Base-by-base conservation (phyloP, 2,329 filamentous ascomycete genomes). In the Teratosphaeria zuluensis region DNA sequence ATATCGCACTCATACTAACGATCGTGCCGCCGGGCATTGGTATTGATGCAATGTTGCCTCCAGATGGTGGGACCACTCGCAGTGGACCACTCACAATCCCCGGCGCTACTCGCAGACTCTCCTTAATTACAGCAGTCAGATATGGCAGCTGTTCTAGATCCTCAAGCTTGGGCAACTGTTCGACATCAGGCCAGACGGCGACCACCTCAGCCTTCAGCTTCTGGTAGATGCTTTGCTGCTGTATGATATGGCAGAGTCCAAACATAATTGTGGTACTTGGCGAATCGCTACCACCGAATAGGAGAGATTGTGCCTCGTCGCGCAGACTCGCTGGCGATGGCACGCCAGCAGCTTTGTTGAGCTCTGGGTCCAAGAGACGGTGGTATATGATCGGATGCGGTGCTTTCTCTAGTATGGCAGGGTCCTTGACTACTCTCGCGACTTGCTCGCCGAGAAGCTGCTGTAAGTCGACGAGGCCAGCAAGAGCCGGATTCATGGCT, bases 281-380 rank as follows among this genome's bases (percentile, higher is more conserved):
- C 0, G 77, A 79, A 58, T 80, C 76, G 12, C 71, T 71, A 14
- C 77, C 78, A 7, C 72, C 78, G 61, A 79, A 78, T 62, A 80
- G 69, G 55, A 80, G 68, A 0, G 75, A 73, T 63, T 75, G 73
- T 1, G 72, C 73, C 67, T 80, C 78, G 19, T 79, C 75, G 52
- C 73, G 75, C 2, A 80, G 63, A 52, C 69, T 72, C 1, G 62
- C 67, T 5, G 67, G 56, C 2, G 64, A 67, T 4, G 74, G 72
- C 0, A 73, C 65, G 0, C 60, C 69, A 30, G 70, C 68, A 56
- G 65, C 66, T n/a, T 68, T 66, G 59, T 73, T 69, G 1, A 66
- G 64, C 32, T 70, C 66, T 1, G 68, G 63, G 52, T 74, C 69
- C 61, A 74, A 63, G 2, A 74, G 66, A 4, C 69, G 67, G 53